Conservation (phyloP, 2,329 filamentous ascomycete genomes). For the Cadophora malorum region DNA sequence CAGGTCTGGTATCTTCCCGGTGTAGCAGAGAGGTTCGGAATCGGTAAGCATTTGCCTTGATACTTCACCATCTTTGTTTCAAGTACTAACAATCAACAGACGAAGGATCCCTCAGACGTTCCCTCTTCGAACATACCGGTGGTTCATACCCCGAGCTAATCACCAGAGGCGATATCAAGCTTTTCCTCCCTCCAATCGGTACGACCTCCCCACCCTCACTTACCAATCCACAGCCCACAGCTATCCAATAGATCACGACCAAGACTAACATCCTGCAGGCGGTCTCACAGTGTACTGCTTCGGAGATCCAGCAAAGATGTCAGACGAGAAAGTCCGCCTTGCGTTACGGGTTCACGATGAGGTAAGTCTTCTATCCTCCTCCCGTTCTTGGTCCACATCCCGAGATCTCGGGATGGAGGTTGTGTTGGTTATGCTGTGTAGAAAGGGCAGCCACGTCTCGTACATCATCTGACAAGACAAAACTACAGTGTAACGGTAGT, state of each 20-base stretch:
- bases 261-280: conserved; percentile 34
- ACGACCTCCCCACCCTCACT: conserved; percentile 70
- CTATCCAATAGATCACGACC: conserved; percentile 12
- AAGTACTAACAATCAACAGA: conserved; percentile 79
- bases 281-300: conserved; percentile 97
- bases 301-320: conserved; percentile 92
- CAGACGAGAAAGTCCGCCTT: conserved; percentile 79
- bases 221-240: not conserved
- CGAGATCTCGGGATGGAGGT: conserved; percentile 2
- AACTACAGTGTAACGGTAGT: conserved; percentile 80
- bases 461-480: conserved; percentile 35
- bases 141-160: conserved; percentile 97
- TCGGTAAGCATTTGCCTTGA: conserved; percentile 48
- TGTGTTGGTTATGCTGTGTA: not conserved
- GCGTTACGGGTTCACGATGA: conserved; percentile 84
- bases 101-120: conserved; percentile 83
- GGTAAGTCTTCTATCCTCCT: conserved; percentile 34
- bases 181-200: conserved; percentile 94
- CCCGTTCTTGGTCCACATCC: not conserved
- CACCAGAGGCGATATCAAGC: conserved; percentile 90
- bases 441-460: not conserved
- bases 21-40: conserved; percentile 91
- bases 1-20: conserved; percentile 83
- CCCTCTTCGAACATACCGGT: conserved; percentile 93
- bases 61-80: conserved; percentile 36